Conservation (phyloP, 2,329 filamentous ascomycete species). For the Chrysosporium queenslandicum region DNA sequence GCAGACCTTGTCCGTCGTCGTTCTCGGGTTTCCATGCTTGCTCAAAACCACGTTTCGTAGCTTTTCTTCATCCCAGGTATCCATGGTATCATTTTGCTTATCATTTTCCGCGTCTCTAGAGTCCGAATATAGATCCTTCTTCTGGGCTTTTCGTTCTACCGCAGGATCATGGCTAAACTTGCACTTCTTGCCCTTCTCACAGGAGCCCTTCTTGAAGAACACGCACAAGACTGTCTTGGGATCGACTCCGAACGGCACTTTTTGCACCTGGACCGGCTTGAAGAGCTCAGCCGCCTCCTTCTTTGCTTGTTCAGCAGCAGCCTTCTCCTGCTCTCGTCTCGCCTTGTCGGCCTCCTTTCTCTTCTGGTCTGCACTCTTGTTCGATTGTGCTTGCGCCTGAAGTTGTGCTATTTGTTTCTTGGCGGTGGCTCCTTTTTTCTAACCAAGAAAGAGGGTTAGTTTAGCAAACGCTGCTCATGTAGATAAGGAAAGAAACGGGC, state of each 20-base stretch:
- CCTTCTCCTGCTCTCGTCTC: constrained; percentile 74
- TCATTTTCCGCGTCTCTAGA: constrained; percentile 58
- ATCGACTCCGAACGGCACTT: constrained; percentile 94
- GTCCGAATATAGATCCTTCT: constrained; percentile 85
- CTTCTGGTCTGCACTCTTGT: constrained; percentile 81
- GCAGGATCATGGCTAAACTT: constrained; percentile 92
- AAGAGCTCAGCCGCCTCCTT: constrained; percentile 72
- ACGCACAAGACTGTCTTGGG: constrained; percentile 95
- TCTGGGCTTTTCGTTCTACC: constrained; percentile 82
- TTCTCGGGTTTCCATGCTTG: constrained; percentile 95
- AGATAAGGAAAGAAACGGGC: constrained; percentile 10
- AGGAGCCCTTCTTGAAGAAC: constrained; percentile 94
- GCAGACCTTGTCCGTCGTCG: constrained; percentile 96
- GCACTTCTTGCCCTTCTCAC: constrained; percentile 95
- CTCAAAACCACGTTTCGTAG: constrained; percentile 79
- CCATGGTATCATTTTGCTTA: constrained; percentile 83
- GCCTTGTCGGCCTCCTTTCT: constrained; percentile 57
- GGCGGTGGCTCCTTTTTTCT: constrained; percentile 84
- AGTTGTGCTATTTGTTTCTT: constrained; percentile 87
- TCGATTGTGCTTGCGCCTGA: constrained; percentile 58
- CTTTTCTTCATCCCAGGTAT: constrained; percentile 97
- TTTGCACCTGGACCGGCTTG: constrained; percentile 90
- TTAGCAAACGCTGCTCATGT: constrained; percentile 3
- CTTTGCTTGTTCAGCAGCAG: constrained; percentile 74
- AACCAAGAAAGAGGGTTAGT: constrained; percentile 1